Conservation (phyloP, 2,329 filamentous ascomycete genomes). For the Sclerotinia spermophila region DNA sequence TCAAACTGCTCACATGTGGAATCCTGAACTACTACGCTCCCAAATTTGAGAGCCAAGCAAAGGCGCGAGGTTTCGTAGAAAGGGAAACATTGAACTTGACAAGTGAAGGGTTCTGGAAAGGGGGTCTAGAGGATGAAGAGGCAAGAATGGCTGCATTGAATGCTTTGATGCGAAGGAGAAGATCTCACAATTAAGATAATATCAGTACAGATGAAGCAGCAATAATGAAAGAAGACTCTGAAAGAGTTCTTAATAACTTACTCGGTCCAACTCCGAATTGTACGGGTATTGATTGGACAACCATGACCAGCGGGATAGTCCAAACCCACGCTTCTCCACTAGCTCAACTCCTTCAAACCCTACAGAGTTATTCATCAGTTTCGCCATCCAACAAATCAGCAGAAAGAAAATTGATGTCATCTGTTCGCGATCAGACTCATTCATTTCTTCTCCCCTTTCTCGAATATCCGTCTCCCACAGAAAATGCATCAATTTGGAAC, state of each 20-base stretch:
- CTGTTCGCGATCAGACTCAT: slow-evolving; percentile 41
- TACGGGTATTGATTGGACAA: slow-evolving; percentile 45
- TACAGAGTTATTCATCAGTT: slow-evolving; percentile 26
- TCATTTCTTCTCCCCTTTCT: slow-evolving; percentile 45
- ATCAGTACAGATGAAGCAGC: slow-evolving; percentile 37
- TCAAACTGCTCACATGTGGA: slow-evolving; percentile 42
- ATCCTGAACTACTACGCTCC: slow-evolving; percentile 47
- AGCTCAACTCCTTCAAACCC: slow-evolving; percentile 36
- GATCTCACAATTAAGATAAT: slow-evolving; percentile 39
- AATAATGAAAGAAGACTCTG: slow-evolving; percentile 37
- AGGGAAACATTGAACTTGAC: slow-evolving; percentile 42
- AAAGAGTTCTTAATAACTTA: slow-evolving; percentile 34
- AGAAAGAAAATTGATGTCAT: slow-evolving; percentile 35
- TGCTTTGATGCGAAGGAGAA: slow-evolving; percentile 39
- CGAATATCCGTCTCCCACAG: slow-evolving; percentile 41
- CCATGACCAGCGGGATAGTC: slow-evolving; percentile 43
- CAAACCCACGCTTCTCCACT: slow-evolving; percentile 40
- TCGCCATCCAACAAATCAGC: slow-evolving; percentile 31
- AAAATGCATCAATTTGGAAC: slow-evolving; percentile 34
- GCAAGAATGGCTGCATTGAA: slow-evolving; percentile 36
- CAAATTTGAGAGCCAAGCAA: slow-evolving; percentile 35
- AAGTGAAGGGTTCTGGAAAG: slow-evolving; percentile 41
- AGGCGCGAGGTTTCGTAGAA: slow-evolving; percentile 38
- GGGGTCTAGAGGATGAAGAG: slow-evolving; percentile 23
- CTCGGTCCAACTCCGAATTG: slow-evolving; percentile 34